Evolutionary conservation across 177 flowering plant genomes (phyloP), one percentile per base, ranked within the genome.

Genomic region (Vitis hybrid): DNA sequence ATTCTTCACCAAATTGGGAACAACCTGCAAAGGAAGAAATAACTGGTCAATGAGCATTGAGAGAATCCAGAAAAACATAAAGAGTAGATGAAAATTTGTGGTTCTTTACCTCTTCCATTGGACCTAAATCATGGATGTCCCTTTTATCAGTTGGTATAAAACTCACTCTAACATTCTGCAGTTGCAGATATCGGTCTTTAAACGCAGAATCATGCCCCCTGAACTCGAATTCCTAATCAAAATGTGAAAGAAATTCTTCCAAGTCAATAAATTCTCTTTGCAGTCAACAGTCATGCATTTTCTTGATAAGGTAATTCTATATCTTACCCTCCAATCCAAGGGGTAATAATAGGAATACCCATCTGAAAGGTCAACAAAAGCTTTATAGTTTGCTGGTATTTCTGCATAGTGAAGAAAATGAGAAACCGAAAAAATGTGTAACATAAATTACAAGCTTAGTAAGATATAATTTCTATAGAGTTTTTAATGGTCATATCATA

Each of bases 121-220:
- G 89, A 62, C 97, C 98, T 80, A 92, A 71, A 2, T 94, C 98
- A 71, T 80, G 96, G 74, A 94, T 75, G 73, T 92, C 97, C 1
- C 67, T 82, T 69, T 92, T 89, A 20, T 81, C 80, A 10, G 95
- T 94, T 18, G 97, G 97, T 74, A 90, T 77, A 59, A 94, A 94
- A 73, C 94, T 88, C 77, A 90, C 84, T 77, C 97, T 84, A 22
- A 94, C 92, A 76, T 89, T 94, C 71, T 94, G 97, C 69, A 92
- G 52, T 56, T 85, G 92, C 72, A 90, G 73, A 66, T 76, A 82
- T 52, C 95, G 78, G 67, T 94, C 96, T 73, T 90, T 92, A 66
- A 92, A 94, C 66, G 97, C 96, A 54, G 97, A 92, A 82, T 94
- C 97, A 75, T 94, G 95, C 11, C 88, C 98, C 66, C 78, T 72